Evolutionary conservation across 164 flowering plant genomes (phyloP), one percentile per base, ranked within the genome.

Genomic region (Stephania cephalantha): DNA sequence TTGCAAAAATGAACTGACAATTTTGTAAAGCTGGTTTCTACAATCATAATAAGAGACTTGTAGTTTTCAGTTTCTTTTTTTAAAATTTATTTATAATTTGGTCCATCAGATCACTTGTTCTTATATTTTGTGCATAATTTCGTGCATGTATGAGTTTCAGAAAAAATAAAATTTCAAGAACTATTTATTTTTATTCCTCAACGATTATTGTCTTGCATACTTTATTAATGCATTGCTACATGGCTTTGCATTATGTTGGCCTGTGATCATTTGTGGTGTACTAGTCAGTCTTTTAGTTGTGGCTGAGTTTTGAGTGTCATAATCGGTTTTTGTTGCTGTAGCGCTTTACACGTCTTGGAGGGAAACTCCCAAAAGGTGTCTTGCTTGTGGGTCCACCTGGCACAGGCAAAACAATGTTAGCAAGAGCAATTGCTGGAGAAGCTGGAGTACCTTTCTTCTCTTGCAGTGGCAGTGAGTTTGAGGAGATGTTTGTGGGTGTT

Each of bases 401-500:
- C 9, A 95, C 98, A 31, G 99, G 99, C 7, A 96, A 94, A 79
- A 96, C 99, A 31, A 92, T 96, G 99, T 78, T 94, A 74, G 98
- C 99, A 71, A 91, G 98, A 83, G 99, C 99, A 71, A 96, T 96
- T 84, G 99, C 99, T 12, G 98, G 99, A 71, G 99, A 96, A 84
- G 99, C 99, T 76, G 97, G 94, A 25, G 98, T 96, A 45, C 99
- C 98, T 55, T 94, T 94, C 84, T 94, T 94, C 81, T 92, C 97
- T 3, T 90, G 97, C 90, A 92, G 97, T 78, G 98, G 98, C 63
- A 94, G 98, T 84, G 99, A 96, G 78, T 96, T 96, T 84, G 99
- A 96, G 82, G 99, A 96, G 82, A 94, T 96, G 97, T 96, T 92
- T 92, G 97, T 96, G 78, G 99, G 99, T 75, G 98, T 96, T 77